These are phyloP conservation scores for Lunasporangiospora selenospora DNA, from an alignment of 192 early-diverging fungal genomes.

Conservation along the genomic window DNA sequence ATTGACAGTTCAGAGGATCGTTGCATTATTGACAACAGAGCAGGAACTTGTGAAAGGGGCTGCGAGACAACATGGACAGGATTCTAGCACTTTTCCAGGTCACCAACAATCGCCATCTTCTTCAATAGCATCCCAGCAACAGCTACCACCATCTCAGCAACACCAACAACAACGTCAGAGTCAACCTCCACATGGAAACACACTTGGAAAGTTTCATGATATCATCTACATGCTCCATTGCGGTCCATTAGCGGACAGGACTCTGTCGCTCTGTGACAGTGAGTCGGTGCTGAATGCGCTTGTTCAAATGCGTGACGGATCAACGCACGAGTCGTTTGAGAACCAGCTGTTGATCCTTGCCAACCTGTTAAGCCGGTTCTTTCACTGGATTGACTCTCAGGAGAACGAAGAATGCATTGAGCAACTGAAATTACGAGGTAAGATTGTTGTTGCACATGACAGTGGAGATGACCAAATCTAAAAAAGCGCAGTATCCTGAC, in stretches of 20 bases:
- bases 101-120: neutral
- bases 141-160: neutral
- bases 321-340: slow-evolving; percentile 10
- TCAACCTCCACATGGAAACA: too few relatives aligned
- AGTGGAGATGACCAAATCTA: too few relatives aligned
- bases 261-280: slow-evolving; percentile 10
- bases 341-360: slow-evolving; percentile 25
- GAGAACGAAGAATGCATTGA: slow-evolving; percentile 11
- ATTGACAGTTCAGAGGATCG: slow-evolving; percentile 25
- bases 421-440: slow-evolving; percentile 29
- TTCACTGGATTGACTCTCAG: slow-evolving; percentile 25
- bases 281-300: slow-evolving; percentile 35
- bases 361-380: slow-evolving; percentile 40
- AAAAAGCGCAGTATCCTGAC: too few relatives aligned
- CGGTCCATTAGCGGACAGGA: slow-evolving; percentile 20
- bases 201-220: too few relatives aligned
- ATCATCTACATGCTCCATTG: slow-evolving; percentile 33
- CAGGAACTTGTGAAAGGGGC: slow-evolving; percentile 11
- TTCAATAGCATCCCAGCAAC: neutral
- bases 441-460: too few relatives aligned
- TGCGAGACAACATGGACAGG: neutral
- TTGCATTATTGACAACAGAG: slow-evolving; percentile 3
- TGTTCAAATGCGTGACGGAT: slow-evolving; percentile 13
- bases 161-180: too few relatives aligned
- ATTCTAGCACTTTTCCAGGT: too few relatives aligned